Evolutionary conservation across 1,139 yeast genomes (phyloP), one percentile per base, ranked within the genome.

Genomic region (Zygosaccharomyces sapae): DNA sequence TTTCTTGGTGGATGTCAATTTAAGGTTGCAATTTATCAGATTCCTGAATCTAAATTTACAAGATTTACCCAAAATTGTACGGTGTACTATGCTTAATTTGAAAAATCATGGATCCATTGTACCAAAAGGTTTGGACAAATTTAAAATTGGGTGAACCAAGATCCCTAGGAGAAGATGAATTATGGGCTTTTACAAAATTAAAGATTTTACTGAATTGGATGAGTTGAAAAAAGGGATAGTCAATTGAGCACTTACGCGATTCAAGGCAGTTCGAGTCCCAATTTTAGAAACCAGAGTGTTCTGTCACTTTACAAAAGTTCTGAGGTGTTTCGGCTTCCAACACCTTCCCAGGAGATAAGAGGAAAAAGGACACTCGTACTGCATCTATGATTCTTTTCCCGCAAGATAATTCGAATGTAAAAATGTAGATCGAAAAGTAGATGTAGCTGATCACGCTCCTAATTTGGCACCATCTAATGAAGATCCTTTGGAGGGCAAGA

Each of bases 11-110:
- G 72, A 79, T 52, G 56, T 57, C 3, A 59, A 65, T 19, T 59
- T 84, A 34, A 73, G 89, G 56, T 71, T 70, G 42, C 53, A 65
- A 9, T 78, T 83, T 54, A 68, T 77, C 2, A 55, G 63, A n/a
- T 73, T 74, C 33, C 59, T 83, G 42, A 83, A 84, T 59, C 51
- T 46, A 27, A 29, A 57, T 3, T 50, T 57, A 19, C 48, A 53
- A 3, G 48, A 54, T 1, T 42, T 48, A n/a, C 54, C 56, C 71
- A 77, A 57, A 55, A 56, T 72, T 42, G 77, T 80, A 19, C 63
- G 64, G 20, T 69, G 73, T 50, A 70, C 71, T 10, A 52, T 75
- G 5, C 55, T 67, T 9, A 76, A 69, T 46, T 52, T 76, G 50
- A 76, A 76, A 74, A 72, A 54, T 57, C 66, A 4, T 73, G 74